Evolutionary conservation across 2,329 filamentous ascomycete species (phyloP).

Genomic region (Endoconidiophora polonica): DNA sequence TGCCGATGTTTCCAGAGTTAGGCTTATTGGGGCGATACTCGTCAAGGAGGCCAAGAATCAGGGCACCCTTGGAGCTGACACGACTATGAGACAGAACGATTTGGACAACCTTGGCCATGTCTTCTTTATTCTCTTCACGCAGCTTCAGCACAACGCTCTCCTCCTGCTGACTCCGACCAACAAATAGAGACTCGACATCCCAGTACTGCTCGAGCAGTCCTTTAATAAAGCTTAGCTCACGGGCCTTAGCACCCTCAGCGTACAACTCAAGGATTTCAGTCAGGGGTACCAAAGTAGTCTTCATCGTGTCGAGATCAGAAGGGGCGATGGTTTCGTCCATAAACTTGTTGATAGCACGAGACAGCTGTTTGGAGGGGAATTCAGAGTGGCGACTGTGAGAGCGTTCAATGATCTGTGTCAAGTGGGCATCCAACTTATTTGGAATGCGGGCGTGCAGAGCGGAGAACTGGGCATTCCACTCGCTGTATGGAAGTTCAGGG

Average conservation of each 20-base stretch:
- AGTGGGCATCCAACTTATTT: constrained; percentile 68
- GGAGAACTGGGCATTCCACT: constrained; percentile 91
- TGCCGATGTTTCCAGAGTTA: constrained; percentile 70
- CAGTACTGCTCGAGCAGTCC: constrained; percentile 67
- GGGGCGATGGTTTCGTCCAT: constrained; percentile 67
- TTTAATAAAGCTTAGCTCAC: constrained; percentile 73
- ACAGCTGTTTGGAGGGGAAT: constrained; percentile 79
- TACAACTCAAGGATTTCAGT: constrained; percentile 65
- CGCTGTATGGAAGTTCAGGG: constrained; percentile 81
- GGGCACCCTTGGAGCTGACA: constrained; percentile 82
- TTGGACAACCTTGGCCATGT: constrained; percentile 68
- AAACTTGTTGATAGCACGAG: constrained; percentile 75
- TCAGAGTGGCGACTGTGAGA: constrained; percentile 62
- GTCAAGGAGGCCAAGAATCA: constrained; percentile 79
- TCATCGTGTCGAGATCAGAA: constrained; percentile 57
- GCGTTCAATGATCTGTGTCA: constrained; percentile 74
- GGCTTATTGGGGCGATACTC: constrained; percentile 93
- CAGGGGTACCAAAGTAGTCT: constrained; percentile 56
- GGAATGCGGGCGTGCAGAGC: constrained; percentile 97
- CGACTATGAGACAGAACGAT: constrained; percentile 87
- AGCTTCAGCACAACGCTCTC: constrained; percentile 89
- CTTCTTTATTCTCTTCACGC: constrained; percentile 91
- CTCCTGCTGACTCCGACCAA: constrained; percentile 66
- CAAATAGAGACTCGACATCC: constrained; percentile 74
- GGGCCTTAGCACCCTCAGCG: constrained; percentile 71